Evolutionary conservation across 306 rosid genomes (phyloP).

Genomic region (Sicyos baderoa): DNA sequence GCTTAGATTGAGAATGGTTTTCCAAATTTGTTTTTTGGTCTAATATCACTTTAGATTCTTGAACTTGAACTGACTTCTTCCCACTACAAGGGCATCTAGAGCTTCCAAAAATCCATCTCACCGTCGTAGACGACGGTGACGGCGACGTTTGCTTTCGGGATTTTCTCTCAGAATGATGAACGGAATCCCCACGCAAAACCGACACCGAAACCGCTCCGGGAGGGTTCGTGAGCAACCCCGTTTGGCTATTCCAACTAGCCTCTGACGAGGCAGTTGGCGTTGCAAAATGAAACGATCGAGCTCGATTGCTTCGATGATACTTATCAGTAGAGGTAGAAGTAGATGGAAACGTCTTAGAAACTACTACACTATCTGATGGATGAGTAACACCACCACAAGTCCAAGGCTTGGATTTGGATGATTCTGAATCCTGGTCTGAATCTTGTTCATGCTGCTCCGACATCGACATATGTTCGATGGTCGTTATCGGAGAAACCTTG

Average conservation of each 20-base stretch:
- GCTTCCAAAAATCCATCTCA: slow-evolving; percentile 41
- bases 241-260: slow-evolving; percentile 85
- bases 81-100: slow-evolving; percentile 66
- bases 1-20: not conserved
- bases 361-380: not conserved
- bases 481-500: slow-evolving; percentile 41
- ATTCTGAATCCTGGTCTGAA: not conserved
- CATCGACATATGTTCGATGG: slow-evolving; percentile 21
- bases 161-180: slow-evolving; percentile 16
- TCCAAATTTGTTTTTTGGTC: slow-evolving; percentile 23
- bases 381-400: not conserved
- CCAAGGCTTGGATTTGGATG: not conserved
- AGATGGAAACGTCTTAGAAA: slow-evolving; percentile 33
- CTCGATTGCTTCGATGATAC: slow-evolving; percentile 36
- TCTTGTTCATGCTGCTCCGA: slow-evolving; percentile 13
- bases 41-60: slow-evolving; percentile 28
- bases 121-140: not conserved
- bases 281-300: slow-evolving; percentile 47
- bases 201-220: slow-evolving; percentile 43
- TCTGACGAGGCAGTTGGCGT: slow-evolving; percentile 86
- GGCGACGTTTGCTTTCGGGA: slow-evolving; percentile 18
- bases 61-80: slow-evolving; percentile 63
- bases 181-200: slow-evolving; percentile 28
- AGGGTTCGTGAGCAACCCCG: slow-evolving; percentile 56
- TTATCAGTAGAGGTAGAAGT: slow-evolving; percentile 40